phyloP scores from a whole-genome alignment of 306 rosid genomes.

The Senna tora region DNA sequence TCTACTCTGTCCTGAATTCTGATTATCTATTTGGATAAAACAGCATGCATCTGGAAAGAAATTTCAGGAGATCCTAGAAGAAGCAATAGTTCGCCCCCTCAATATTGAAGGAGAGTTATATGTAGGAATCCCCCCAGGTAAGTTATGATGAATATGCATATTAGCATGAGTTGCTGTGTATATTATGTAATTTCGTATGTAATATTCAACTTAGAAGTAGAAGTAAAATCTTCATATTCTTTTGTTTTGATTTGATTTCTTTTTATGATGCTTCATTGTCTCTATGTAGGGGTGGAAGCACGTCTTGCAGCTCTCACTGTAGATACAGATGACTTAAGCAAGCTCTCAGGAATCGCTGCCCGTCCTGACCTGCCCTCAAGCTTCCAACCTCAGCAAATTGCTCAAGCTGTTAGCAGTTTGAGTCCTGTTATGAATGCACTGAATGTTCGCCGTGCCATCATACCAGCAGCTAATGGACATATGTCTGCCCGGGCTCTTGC shows the following conservation, averaged over 20 bases:
- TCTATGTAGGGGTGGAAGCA: constrained; percentile 78
- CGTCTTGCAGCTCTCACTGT: constrained; percentile 84
- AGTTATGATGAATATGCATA: constrained; percentile 34
- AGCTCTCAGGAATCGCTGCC: constrained; percentile 45
- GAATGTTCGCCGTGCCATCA: constrained; percentile 78
- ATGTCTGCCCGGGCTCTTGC: constrained; percentile 97
- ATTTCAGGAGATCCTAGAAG: constrained; percentile 92
- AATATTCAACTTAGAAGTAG: neutral
- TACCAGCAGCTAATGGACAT: constrained; percentile 96
- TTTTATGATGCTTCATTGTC: constrained; percentile 32
- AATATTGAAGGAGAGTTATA: constrained; percentile 87
- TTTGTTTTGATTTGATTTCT: constrained; percentile 18
- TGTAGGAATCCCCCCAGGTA: constrained; percentile 97
- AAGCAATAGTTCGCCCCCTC: constrained; percentile 81
- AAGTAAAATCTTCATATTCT: neutral
- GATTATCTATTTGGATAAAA: constrained; percentile 45
- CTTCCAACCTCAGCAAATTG: constrained; percentile 67
- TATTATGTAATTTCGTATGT: neutral
- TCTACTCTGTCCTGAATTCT: constrained; percentile 49
- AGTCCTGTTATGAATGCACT: constrained; percentile 74
- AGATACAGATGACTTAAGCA: constrained; percentile 62
- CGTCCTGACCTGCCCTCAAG: constrained; percentile 73
- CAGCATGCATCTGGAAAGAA: constrained; percentile 94
- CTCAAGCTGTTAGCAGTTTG: constrained; percentile 50
- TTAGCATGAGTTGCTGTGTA: neutral